A percentile compares a stretch with the other conserved stretches of the same genome.
Conservation (phyloP, 2,329 filamentous ascomycete species). For the Arthroderma sp. region DNA sequence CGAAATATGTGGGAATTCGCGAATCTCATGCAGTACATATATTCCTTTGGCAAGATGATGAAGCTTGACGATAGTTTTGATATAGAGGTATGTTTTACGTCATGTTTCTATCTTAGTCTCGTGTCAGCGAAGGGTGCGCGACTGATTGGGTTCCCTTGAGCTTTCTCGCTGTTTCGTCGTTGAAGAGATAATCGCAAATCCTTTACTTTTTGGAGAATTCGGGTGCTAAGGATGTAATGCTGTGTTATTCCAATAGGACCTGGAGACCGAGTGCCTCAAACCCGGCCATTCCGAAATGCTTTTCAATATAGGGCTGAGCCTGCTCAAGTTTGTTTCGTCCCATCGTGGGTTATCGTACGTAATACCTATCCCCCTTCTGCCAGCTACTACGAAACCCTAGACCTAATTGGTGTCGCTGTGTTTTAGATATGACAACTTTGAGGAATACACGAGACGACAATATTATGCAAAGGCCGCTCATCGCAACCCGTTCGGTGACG, state of each 20-base stretch:
- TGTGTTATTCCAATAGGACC: constrained; percentile 45
- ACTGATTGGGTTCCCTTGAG: no score
- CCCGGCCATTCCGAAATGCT: constrained; percentile 58
- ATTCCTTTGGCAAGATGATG: constrained; percentile 74
- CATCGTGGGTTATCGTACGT: constrained; percentile 83
- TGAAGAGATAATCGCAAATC: no score
- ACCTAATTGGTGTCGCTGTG: constrained; percentile 7
- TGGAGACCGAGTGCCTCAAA: constrained; percentile 80
- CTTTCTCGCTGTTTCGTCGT: no score
- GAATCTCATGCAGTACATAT: constrained; percentile 85
- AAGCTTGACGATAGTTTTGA: constrained; percentile 83
- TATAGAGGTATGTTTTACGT: constrained; percentile 56
- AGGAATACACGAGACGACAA: constrained; percentile 84
- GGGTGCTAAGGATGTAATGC: neutral
- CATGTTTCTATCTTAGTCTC: no score
- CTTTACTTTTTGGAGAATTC: no score
- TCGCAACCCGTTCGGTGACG: constrained; percentile 72
- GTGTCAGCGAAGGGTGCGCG: no score
- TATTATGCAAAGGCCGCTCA: constrained; percentile 66
- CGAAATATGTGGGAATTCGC: constrained; percentile 95
- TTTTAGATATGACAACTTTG: constrained; percentile 67
- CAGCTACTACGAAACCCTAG: neutral
- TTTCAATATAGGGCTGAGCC: constrained; percentile 66
- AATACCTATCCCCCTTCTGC: neutral
- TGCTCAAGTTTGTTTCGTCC: constrained; percentile 87